phyloP scores from a whole-genome alignment of 2,329 filamentous ascomycete species.

The Xylaria arbuscula region DNA sequence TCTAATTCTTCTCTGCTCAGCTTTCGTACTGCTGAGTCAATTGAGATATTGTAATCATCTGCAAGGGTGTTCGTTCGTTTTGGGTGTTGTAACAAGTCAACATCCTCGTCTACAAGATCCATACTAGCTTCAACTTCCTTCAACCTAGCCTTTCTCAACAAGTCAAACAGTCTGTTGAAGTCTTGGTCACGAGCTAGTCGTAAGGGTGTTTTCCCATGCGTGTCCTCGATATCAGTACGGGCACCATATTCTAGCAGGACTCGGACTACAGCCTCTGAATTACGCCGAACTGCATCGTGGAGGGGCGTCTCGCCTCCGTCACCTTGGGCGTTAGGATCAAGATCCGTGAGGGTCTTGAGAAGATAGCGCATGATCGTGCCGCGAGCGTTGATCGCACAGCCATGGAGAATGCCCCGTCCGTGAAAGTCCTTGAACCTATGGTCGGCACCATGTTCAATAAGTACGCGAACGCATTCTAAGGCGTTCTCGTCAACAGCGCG shows the following conservation, averaged over 20 bases:
- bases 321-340: background rate
- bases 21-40: background rate
- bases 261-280: background rate
- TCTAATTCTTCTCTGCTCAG: background rate
- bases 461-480: constrained; percentile 4
- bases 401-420: constrained; percentile 4
- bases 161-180: background rate
- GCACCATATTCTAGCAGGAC: background rate
- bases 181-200: constrained; percentile 2
- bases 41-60: background rate
- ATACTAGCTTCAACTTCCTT: background rate
- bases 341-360: background rate
- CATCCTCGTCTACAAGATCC: background rate
- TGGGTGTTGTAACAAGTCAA: background rate
- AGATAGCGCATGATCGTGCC: constrained; percentile 5
- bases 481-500: constrained; percentile 2
- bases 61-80: background rate
- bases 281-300: background rate
- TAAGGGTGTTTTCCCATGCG: background rate
- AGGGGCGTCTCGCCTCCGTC: background rate
- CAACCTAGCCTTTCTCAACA: background rate
- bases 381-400: constrained; percentile 3
- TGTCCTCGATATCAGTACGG: constrained; percentile 1
- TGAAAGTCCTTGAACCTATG: constrained; percentile 1
- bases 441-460: background rate